Conservation (phyloP, 106 monocot genomes). For the Cymbidium sinense region DNA sequence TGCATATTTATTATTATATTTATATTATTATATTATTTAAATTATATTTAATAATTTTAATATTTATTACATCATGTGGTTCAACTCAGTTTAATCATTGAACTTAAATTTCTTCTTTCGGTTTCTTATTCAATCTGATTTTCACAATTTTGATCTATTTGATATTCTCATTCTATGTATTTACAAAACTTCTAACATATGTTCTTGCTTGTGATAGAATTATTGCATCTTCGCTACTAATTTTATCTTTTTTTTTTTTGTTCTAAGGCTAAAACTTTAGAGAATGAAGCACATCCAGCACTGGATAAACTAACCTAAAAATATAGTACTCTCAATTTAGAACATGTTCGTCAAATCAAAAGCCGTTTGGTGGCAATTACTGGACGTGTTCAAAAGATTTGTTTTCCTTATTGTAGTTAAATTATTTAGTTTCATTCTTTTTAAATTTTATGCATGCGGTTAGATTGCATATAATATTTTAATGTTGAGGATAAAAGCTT, state of each 20-base stretch:
- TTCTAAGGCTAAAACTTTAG: conserved; percentile 41
- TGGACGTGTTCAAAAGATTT: conserved; percentile 77
- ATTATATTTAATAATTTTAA: no score
- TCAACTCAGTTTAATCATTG: no score
- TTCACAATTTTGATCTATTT: background rate
- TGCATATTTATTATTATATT: no score
- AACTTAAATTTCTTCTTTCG: no score
- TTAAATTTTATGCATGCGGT: background rate
- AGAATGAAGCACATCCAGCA: conserved; percentile 80
- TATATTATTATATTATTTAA: no score
- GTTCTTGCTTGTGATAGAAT: background rate
- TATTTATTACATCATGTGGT: no score
- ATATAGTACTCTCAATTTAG: conserved; percentile 78
- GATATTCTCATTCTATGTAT: background rate
- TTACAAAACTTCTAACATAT: background rate
- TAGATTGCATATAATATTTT: background rate
- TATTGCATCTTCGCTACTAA: conserved; percentile 2
- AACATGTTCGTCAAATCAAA: conserved; percentile 76
- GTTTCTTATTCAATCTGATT: no score
- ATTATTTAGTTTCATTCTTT: background rate
- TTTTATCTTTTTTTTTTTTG: background rate
- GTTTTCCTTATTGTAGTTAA: background rate
- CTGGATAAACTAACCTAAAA: conserved; percentile 71
- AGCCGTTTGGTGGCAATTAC: conserved; percentile 62
- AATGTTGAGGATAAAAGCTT: background rate